These are phyloP conservation scores for Phytophthora sp. DNA, from an alignment of 352 stramenopile species.

Conservation along the genomic window DNA sequence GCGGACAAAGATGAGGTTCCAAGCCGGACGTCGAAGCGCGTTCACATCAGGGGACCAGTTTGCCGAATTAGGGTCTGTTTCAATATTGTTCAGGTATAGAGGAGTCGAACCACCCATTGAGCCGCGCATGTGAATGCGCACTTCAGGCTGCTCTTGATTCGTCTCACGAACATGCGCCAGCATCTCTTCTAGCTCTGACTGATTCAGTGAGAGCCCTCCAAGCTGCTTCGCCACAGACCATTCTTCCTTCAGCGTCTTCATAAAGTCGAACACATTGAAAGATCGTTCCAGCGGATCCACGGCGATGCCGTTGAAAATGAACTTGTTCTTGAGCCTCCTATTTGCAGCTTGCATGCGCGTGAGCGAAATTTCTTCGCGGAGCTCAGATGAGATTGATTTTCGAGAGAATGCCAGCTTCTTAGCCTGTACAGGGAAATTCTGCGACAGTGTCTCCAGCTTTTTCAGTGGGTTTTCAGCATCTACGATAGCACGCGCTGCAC, in stretches of 20 bases:
- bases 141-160: conserved; percentile 45
- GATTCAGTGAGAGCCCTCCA: conserved; percentile 47
- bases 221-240: conserved; percentile 80
- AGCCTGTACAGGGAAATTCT: conserved; percentile 91
- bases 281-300: conserved; percentile 81
- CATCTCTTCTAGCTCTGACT: conserved; percentile 62
- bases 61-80: conserved; percentile 60
- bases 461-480: conserved; percentile 79
- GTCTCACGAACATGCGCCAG: conserved; percentile 60
- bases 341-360: conserved; percentile 40
- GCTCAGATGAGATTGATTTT: conserved; percentile 56
- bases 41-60: conserved; percentile 60
- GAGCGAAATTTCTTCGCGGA: conserved; percentile 49
- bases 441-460: conserved; percentile 77
- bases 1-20: conserved; percentile 86
- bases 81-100: conserved; percentile 86
- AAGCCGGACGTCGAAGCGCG: conserved; percentile 55
- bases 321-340: conserved; percentile 57
- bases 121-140: conserved; percentile 75
- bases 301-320: conserved; percentile 89
- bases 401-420: conserved; percentile 76
- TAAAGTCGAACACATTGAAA: conserved; percentile 94
- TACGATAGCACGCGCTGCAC: conserved; percentile 75
- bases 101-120: conserved; percentile 59
- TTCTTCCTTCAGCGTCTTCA: conserved; percentile 80